Evolutionary conservation across 2,329 filamentous ascomycete genomes (phyloP).

Genomic region (Cytospora leucostoma): DNA sequence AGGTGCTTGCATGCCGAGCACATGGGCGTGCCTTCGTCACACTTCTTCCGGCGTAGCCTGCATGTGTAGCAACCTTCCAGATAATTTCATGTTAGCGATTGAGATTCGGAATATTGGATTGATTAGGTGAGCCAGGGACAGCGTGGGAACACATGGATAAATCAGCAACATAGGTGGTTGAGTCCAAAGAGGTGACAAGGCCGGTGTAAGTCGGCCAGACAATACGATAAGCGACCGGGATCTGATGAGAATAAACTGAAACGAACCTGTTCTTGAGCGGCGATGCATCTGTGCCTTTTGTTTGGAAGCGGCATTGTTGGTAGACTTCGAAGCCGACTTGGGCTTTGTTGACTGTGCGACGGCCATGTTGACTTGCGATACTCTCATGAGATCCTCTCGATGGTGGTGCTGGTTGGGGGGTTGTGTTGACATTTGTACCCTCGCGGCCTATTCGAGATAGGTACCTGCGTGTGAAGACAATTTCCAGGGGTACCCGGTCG

Average conservation of each 20-base stretch:
- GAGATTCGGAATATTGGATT: slow-evolving; percentile 18
- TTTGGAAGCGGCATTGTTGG: slow-evolving; percentile 57
- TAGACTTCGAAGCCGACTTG: slow-evolving; percentile 58
- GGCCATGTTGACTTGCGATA: slow-evolving; percentile 61
- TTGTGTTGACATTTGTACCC: slow-evolving; percentile 67
- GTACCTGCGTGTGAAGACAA: slow-evolving; percentile 43
- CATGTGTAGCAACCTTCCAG: slow-evolving; percentile 66
- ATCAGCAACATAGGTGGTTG: slow-evolving; percentile 31
- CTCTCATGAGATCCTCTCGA: slow-evolving; percentile 51
- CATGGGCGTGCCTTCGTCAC: slow-evolving; percentile 63
- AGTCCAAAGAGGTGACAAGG: slow-evolving; percentile 11
- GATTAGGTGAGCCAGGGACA: background rate
- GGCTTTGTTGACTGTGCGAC: slow-evolving; percentile 60
- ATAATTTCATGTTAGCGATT: slow-evolving; percentile 37
- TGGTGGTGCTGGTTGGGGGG: slow-evolving; percentile 55
- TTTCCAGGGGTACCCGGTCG: slow-evolving; percentile 26
- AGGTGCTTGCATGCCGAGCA: slow-evolving; percentile 72
- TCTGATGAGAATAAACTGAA: slow-evolving; percentile 35
- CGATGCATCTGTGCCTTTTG: slow-evolving; percentile 85
- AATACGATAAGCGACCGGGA: slow-evolving; percentile 18
- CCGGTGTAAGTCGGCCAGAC: slow-evolving; percentile 8
- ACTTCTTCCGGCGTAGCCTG: slow-evolving; percentile 68
- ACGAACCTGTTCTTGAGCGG: slow-evolving; percentile 89
- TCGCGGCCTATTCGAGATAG: slow-evolving; percentile 36
- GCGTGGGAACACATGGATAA: slow-evolving; percentile 31